A percentile compares a stretch with the other conserved stretches of the same genome.
Conservation (phyloP, 768 basidiomycete genomes). For the Psilocybe sp. region DNA sequence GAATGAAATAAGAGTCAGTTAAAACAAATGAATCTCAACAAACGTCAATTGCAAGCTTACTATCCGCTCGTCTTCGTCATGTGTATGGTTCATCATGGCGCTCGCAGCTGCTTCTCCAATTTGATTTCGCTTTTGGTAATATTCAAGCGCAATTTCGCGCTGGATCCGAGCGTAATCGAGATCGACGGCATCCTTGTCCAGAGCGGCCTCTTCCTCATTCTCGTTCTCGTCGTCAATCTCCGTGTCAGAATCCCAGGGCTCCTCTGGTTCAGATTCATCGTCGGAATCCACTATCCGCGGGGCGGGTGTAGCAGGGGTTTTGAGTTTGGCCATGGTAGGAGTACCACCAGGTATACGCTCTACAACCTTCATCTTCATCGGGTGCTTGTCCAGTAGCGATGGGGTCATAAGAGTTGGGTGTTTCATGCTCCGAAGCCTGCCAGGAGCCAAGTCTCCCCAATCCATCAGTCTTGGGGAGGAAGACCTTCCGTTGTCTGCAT, state of each 20-base stretch:
- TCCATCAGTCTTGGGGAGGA: slow-evolving; percentile 20
- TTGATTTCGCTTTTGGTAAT: slow-evolving; percentile 56
- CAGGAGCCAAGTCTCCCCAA: slow-evolving; percentile 57
- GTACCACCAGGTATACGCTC: slow-evolving; percentile 50
- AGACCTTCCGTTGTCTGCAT: slow-evolving; percentile 6
- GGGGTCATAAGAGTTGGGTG: slow-evolving; percentile 34
- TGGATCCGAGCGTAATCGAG: slow-evolving; percentile 65
- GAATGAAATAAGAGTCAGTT: slow-evolving; percentile 1
- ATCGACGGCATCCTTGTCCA: slow-evolving; percentile 50
- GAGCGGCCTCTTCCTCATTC: slow-evolving; percentile 31
- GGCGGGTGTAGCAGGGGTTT: slow-evolving; percentile 15
- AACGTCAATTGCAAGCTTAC: no score
- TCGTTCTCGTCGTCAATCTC: slow-evolving; percentile 22
- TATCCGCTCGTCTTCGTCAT: slow-evolving; percentile 37
- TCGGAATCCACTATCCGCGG: slow-evolving; percentile 51
- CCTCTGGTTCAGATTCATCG: slow-evolving; percentile 58
- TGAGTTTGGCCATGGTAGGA: slow-evolving; percentile 11
- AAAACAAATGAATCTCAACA: slow-evolving; percentile 2
- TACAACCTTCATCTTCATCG: slow-evolving; percentile 70
- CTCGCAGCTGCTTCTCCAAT: slow-evolving; percentile 53
- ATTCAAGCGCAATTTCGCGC: slow-evolving; percentile 72
- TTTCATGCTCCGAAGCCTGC: slow-evolving; percentile 39
- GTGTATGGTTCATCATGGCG: slow-evolving; percentile 46
- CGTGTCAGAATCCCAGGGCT: no score
- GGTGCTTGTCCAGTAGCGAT: slow-evolving; percentile 33